Conservation (phyloP, 2,329 filamentous ascomycete genomes). For the Coniochaeta sp. region DNA sequence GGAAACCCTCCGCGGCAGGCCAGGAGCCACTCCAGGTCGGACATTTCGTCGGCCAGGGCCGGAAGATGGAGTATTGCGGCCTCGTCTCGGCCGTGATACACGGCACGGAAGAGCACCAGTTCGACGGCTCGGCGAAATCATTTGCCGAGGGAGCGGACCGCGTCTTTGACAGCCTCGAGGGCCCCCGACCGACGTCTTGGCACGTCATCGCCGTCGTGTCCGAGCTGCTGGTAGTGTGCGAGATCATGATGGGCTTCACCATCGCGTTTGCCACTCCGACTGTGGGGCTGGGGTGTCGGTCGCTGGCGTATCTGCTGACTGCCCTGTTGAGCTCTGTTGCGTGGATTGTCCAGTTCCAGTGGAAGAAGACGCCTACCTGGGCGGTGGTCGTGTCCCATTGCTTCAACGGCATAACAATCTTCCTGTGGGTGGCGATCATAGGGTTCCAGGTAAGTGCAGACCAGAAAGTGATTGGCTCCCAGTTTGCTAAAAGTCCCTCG, state of each 20-base stretch:
- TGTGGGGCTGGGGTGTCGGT: conserved; percentile 32
- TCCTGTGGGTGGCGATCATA: background rate
- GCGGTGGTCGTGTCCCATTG: background rate
- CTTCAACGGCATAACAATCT: background rate
- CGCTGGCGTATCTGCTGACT: conserved; percentile 35
- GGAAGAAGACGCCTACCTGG: background rate
- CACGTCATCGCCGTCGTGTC: conserved; percentile 5
- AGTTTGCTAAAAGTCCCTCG: background rate
- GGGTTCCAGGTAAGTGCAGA: background rate
- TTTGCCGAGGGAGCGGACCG: background rate
- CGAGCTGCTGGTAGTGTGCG: conserved; percentile 4
- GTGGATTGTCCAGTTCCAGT: conserved; percentile 23
- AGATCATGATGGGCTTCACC: conserved; percentile 8
- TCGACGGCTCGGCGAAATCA: background rate
- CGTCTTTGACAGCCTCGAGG: background rate
- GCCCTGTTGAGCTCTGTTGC: conserved; percentile 20
- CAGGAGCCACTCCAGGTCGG: conserved; percentile 9
- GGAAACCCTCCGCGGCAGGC: conserved; percentile 24
- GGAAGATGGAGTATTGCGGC: conserved; percentile 28
- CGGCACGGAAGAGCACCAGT: background rate
- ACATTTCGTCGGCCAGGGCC: conserved; percentile 30
- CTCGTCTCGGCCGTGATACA: conserved; percentile 31
- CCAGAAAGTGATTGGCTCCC: background rate
- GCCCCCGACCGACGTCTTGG: background rate
- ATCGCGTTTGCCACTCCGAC: conserved; percentile 26